Percentiles rank a stretch among this genome's conserved stretches.
Conservation (phyloP, 2,329 filamentous ascomycete species). For the Pseudocercospora macadamiae region DNA sequence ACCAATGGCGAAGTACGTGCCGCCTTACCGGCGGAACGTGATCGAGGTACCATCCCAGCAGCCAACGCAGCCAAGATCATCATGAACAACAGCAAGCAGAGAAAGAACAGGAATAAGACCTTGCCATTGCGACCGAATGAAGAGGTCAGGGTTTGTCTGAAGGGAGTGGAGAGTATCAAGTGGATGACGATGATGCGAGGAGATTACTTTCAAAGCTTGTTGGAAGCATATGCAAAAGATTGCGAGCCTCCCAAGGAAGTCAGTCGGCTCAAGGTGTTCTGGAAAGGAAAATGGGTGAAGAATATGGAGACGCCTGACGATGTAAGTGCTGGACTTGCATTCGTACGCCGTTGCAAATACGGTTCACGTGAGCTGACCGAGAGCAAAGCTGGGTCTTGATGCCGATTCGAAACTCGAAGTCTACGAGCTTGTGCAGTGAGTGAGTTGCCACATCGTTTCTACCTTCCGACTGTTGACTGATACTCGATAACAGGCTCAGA, state of each 20-base stretch:
- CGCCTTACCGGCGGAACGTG: not conserved
- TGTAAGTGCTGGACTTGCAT: constrained; percentile 14
- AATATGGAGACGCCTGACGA: constrained; percentile 16
- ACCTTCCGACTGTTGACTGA: not conserved
- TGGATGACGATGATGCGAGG: constrained; percentile 17
- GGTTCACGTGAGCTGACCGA: constrained; percentile 8
- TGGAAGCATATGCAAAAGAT: constrained; percentile 17
- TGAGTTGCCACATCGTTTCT: constrained; percentile 3
- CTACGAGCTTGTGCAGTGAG: constrained; percentile 19
- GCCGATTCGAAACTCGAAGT: constrained; percentile 18
- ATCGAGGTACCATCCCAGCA: not conserved
- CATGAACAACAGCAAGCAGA: not conserved
- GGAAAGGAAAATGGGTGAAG: constrained; percentile 18
- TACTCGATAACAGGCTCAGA: not conserved
- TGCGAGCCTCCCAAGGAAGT: constrained; percentile 13
- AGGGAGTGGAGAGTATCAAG: constrained; percentile 15
- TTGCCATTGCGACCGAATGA: constrained; percentile 16
- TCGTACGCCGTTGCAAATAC: too few relatives aligned
- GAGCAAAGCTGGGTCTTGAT: constrained; percentile 16
- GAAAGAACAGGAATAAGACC: not conserved
- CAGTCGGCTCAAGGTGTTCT: constrained; percentile 14
- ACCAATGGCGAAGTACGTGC: not conserved
- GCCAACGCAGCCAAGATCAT: constrained; percentile 4
- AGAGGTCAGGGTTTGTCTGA: constrained; percentile 19
- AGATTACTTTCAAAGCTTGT: constrained; percentile 14